Conservation (phyloP, 306 rosid genomes). For the Comarum palustre region DNA sequence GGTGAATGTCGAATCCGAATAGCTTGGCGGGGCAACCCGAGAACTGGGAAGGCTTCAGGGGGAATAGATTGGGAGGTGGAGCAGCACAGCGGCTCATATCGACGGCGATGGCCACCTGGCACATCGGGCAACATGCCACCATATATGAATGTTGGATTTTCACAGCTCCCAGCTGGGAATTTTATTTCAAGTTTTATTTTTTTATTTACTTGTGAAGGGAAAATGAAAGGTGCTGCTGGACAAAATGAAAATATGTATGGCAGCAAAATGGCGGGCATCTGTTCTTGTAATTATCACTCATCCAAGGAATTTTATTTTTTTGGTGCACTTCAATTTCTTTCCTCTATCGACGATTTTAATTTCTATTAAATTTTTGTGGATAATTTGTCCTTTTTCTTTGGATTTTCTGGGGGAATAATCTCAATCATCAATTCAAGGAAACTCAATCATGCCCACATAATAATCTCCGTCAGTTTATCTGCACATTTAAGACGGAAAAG, state of each 20-base stretch:
- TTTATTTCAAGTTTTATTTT: neutral
- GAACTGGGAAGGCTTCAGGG: slow-evolving; percentile 40
- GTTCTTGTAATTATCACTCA: neutral
- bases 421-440: neutral
- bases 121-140: slow-evolving; percentile 56
- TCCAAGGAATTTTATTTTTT: neutral
- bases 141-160: slow-evolving; percentile 18
- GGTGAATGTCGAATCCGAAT: slow-evolving; percentile 35
- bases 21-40: slow-evolving; percentile 27
- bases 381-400: neutral
- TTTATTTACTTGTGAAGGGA: neutral
- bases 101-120: slow-evolving; percentile 60
- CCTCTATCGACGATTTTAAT: neutral
- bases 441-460: slow-evolving; percentile 3
- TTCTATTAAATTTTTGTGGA: neutral
- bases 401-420: neutral
- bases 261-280: slow-evolving; percentile 24
- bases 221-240: no score
- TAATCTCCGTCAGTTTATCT: neutral
- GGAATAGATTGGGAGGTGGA: slow-evolving; percentile 30
- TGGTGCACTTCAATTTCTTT: neutral
- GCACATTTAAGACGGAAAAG: neutral
- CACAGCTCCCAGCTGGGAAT: neutral
- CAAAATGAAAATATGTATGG: slow-evolving; percentile 23
- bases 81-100: slow-evolving; percentile 41